Evolutionary conservation across 2,329 filamentous ascomycete species (phyloP).

Genomic region (Sporothrix sp.): DNA sequence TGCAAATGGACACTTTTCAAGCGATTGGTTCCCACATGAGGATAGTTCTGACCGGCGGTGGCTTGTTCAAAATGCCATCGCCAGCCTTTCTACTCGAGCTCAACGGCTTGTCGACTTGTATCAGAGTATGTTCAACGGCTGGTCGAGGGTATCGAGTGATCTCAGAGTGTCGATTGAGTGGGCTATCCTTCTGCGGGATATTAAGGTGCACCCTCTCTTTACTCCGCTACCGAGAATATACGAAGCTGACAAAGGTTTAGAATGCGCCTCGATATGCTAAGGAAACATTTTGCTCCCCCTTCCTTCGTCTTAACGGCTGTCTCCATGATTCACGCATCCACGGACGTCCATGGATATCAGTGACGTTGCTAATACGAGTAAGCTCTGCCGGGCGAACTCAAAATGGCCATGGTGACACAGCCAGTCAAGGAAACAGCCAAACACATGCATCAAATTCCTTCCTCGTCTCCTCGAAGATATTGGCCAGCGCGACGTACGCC

Average conservation of each 20-base stretch:
- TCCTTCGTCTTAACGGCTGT: background rate
- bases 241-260: background rate
- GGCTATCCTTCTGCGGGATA: background rate
- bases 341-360: background rate
- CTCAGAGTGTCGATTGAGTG: background rate
- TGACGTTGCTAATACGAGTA: too few species aligned
- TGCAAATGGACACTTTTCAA: background rate
- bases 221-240: background rate
- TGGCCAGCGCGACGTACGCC: background rate
- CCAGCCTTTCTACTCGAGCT: background rate
- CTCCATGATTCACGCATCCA: background rate
- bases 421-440: background rate
- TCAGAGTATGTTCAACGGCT: background rate
- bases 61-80: background rate
- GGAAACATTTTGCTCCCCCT: background rate
- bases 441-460: background rate
- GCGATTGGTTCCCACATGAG: background rate
- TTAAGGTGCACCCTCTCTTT: background rate
- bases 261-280: background rate
- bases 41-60: background rate
- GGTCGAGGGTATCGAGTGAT: background rate
- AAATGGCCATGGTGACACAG: background rate
- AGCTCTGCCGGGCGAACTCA: background rate
- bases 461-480: background rate
- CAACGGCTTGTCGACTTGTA: background rate